Conservation (phyloP, 768 basidiomycete genomes). For the Mycena sanguinolenta region DNA sequence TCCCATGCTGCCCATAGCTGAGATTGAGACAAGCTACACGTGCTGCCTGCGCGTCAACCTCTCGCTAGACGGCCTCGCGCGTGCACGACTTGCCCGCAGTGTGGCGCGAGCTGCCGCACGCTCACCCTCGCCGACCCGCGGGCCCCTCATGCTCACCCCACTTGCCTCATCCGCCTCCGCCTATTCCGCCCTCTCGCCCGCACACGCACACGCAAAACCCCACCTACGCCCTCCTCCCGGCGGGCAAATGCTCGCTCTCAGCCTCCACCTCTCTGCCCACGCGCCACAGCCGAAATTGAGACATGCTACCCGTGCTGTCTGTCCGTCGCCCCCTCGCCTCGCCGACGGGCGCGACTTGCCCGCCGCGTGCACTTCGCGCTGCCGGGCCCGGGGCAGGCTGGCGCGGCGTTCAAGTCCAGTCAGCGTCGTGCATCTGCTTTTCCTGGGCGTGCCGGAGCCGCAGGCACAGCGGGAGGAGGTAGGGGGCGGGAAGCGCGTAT, state of each 20-base stretch:
- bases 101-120: too few species aligned
- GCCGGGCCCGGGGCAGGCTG: neutral
- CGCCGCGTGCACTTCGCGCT: conserved; percentile 33
- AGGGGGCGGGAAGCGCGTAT: conserved; percentile 61
- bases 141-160: neutral
- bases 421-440: conserved; percentile 15
- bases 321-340: conserved; percentile 69
- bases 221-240: conserved; percentile 29
- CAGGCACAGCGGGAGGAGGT: too few species aligned
- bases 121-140: neutral
- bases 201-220: conserved; percentile 36
- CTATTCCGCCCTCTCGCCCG: conserved; percentile 17
- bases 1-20: neutral
- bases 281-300: neutral
- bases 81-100: too few species aligned
- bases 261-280: conserved; percentile 63
- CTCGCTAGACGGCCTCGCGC: too few species aligned
- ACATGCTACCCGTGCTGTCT: conserved; percentile 78
- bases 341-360: conserved; percentile 80
- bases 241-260: conserved; percentile 73
- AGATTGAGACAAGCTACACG: too few species aligned
- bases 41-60: too few species aligned
- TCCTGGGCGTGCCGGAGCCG: neutral
- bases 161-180: neutral
- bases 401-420: too few species aligned